phyloP scores from a whole-genome alignment of 176 grass and related monocot species.

The Poa pratensis region DNA sequence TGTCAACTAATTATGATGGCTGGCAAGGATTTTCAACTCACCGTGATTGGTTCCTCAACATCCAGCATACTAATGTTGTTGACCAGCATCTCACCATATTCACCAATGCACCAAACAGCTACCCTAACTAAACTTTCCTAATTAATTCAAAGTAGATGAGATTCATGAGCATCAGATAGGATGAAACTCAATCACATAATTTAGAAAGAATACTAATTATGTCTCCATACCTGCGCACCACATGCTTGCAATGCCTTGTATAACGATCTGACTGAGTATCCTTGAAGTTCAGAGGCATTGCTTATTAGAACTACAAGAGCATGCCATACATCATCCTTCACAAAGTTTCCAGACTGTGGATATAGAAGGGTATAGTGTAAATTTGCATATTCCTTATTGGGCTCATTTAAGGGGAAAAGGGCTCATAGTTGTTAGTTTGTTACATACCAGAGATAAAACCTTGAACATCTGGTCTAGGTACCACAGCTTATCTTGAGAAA shows the following conservation, averaged over 20 bases:
- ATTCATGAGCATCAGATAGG: conserved; percentile 34
- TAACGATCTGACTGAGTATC: conserved; percentile 91
- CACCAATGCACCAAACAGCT: conserved; percentile 95
- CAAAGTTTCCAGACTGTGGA: conserved; percentile 82
- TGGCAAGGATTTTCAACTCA: conserved; percentile 49
- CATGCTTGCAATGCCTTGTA: conserved; percentile 76
- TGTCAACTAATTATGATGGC: conserved; percentile 17
- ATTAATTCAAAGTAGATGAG: conserved; percentile 46
- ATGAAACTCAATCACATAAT: conserved; percentile 22
- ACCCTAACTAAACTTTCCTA: conserved; percentile 98
- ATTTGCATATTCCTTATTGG: conserved; percentile 9
- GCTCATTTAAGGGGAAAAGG: conserved; percentile 14
- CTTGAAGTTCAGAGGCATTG: conserved; percentile 95
- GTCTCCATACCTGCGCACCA: conserved; percentile 69
- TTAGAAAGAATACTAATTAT: conserved; percentile 41
- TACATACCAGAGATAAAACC: conserved; percentile 91
- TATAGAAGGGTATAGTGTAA: conserved; percentile 24
- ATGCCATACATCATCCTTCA: conserved; percentile 99
- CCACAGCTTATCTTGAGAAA: conserved; percentile 95
- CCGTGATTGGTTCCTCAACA: conserved; percentile 82
- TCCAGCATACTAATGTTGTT: conserved; percentile 79
- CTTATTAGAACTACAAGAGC: conserved; percentile 87
- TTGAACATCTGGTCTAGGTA: conserved; percentile 99
- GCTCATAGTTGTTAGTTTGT: conserved; percentile 16
- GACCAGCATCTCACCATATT: conserved; percentile 99